Evolutionary conservation across 163 green algal genomes (phyloP), one percentile per base, ranked within the genome.

Genomic region (Picocystis sp.): DNA sequence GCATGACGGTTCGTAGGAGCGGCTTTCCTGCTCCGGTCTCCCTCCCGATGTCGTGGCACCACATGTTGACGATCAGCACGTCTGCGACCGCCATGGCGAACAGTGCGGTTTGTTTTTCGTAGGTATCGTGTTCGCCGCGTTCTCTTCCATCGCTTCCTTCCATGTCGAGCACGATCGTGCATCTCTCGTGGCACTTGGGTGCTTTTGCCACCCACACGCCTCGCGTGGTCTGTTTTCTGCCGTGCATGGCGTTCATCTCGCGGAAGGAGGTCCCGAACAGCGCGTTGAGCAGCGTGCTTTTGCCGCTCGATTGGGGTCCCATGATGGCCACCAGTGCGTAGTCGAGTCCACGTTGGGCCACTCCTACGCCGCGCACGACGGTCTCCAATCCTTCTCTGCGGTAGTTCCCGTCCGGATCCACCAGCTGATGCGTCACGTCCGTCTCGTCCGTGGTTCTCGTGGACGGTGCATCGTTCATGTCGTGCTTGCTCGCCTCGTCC

Each of bases 271-370:
- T 66, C 21, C 52, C 47, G 47, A 64, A 66, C 9, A 96, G 59
- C 33, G 83, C 47, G 64, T 98, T 98, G 46, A 98, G 73, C 25
- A 98, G 74, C 29, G 90, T 98, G 58, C 70, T 87, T 70, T 98
- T 98, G 49, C 90, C 90, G 22, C 67, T 87, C 58, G 71, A 89
- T 67, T 97, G 90, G 3, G 90, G 89, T 0, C 90, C 90, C 76
- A 94, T 97, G 56, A 99, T 94, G 21, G 88, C 83, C 15, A 99
- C 79, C 0, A 94, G 69, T n/a, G 79, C 79, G 63, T 98, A 98
- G 51, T 79, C 73, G 10, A 77, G 63, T 12, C 76, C 75, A 11
- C 25, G 9, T 6, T 19, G 3, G 9, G 34, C 47, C 47, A 54
- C 47, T 3, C 47, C 47, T 38, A 38, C 29, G 29, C 29, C 29